Evolutionary conservation across 805 yeast species (phyloP), one percentile per base, ranked within the genome.

Genomic region (Metschnikowia lunata): DNA sequence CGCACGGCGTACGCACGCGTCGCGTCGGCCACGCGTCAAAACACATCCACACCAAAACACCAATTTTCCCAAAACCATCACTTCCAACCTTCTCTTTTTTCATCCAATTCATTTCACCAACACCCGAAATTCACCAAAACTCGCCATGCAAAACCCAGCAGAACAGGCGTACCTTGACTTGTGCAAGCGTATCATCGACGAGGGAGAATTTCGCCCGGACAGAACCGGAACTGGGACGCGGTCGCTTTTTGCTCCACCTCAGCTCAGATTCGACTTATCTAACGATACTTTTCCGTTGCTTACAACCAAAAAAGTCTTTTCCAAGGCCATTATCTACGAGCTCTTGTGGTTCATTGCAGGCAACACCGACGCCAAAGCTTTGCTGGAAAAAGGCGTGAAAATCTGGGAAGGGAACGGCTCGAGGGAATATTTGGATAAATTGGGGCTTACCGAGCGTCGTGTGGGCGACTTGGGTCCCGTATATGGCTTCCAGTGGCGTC

Each of bases 321-420:
- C 89, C 50, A 83, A 85, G 51, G 99, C 90, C 8, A 88, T 93
- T 36, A 78, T 91, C 30, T 81, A 88, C 51, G 99, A 93, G 62
- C 72, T 93, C 28, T 72, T 93, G 11, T 93, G 99, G 99, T 93
- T 93, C 59, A 76, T 93, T 8, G 72, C 80, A 4, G 99, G 98
- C 0, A 79, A 83, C 50, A 93, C 99, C 0, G 95, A 91, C 61
- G 95, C 93, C 31, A 85, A 83, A 52, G 72, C 76, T 50, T 70
- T 93, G 35, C 70, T 83, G 12, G 95, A 83, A 3, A 78, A 83
- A 54, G 96, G 96, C 30, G 95, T 93, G n/a, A 90, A 82, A 59
- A 93, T 93, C 44, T 93, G 99, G 99, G 99, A 93, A 63, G 99
- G 99, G 13, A 93, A 93, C 62, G 99, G 98, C 9, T 86, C 96